Evolutionary conservation across 495 filamentous ascomycete genomes (phyloP).

Genomic region (Aspergillus homomorphus): DNA sequence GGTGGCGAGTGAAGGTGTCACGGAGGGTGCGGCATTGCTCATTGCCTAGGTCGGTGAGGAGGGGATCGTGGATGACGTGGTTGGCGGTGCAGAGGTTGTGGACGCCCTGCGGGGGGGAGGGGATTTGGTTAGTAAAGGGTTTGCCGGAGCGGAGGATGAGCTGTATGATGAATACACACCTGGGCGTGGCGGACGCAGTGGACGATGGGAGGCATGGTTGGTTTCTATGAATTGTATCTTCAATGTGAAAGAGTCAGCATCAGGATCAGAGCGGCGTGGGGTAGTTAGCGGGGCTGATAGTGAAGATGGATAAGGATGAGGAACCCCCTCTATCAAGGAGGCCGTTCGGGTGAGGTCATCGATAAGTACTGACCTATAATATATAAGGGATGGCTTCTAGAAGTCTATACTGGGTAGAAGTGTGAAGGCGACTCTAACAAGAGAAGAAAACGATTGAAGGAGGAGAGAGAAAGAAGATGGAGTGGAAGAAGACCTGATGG

Average conservation of each 20-base stretch:
- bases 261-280: background rate
- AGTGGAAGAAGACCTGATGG: conserved; percentile 1
- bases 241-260: background rate
- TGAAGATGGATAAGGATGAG: conserved; percentile 9
- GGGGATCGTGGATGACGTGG: conserved; percentile 71
- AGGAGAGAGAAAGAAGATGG: background rate
- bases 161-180: conserved; percentile 38
- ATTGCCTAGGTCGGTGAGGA: conserved; percentile 72
- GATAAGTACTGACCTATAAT: too few relatives aligned
- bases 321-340: too few relatives aligned
- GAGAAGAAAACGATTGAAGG: background rate
- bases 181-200: conserved; percentile 55
- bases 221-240: background rate
- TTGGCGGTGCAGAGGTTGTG: conserved; percentile 78
- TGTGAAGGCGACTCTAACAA: background rate
- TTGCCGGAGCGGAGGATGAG: too few relatives aligned
- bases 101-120: conserved; percentile 55
- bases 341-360: too few relatives aligned
- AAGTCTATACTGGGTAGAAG: too few relatives aligned
- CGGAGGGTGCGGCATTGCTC: conserved; percentile 68
- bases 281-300: background rate
- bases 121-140: background rate
- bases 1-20: conserved; percentile 60
- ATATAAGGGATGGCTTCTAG: too few relatives aligned
- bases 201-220: conserved; percentile 39